Percentiles rank a stretch among this genome's conserved stretches.
phyloP scores from a whole-genome alignment of 2,329 filamentous ascomycete genomes.

The Sporothrix schenckii region DNA sequence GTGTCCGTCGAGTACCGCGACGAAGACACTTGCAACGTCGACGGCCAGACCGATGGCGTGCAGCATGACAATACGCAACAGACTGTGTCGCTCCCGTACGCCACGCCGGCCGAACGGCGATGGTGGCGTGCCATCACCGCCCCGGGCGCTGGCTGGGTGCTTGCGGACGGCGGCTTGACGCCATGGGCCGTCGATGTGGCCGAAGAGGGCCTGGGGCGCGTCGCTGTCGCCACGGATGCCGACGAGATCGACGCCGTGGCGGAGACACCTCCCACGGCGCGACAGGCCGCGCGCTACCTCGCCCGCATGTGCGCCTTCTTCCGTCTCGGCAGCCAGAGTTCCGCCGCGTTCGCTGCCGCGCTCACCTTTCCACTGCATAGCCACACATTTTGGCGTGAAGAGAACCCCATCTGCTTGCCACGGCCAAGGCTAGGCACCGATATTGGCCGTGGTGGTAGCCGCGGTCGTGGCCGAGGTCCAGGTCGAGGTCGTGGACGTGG shows the following conservation, averaged over 20 bases:
- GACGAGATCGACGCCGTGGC: background rate
- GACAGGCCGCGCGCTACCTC: slow-evolving; percentile 29
- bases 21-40: background rate
- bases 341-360: slow-evolving; percentile 30
- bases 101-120: slow-evolving; percentile 20
- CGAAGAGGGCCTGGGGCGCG: slow-evolving; percentile 12
- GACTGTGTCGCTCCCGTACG: background rate
- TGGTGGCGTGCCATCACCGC: slow-evolving; percentile 27
- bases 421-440: slow-evolving; percentile 8
- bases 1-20: slow-evolving; percentile 14
- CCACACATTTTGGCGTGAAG: background rate
- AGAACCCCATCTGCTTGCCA: slow-evolving; percentile 23
- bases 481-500: too few relatives aligned
- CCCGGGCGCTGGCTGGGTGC: slow-evolving; percentile 22
- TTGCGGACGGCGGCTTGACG: background rate
- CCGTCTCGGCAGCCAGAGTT: slow-evolving; percentile 29
- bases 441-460: too few relatives aligned
- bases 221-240: background rate
- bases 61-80: background rate
- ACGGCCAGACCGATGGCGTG: too few relatives aligned
- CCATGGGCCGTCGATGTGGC: slow-evolving; percentile 27
- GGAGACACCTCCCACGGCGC: slow-evolving; percentile 28
- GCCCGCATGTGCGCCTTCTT: slow-evolving; percentile 30
- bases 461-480: too few relatives aligned
- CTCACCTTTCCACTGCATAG: slow-evolving; percentile 26